Percentiles rank a stretch among this genome's conserved stretches.
phyloP scores from a whole-genome alignment of 805 yeast species.

The Yarrowia yakushimensis region DNA sequence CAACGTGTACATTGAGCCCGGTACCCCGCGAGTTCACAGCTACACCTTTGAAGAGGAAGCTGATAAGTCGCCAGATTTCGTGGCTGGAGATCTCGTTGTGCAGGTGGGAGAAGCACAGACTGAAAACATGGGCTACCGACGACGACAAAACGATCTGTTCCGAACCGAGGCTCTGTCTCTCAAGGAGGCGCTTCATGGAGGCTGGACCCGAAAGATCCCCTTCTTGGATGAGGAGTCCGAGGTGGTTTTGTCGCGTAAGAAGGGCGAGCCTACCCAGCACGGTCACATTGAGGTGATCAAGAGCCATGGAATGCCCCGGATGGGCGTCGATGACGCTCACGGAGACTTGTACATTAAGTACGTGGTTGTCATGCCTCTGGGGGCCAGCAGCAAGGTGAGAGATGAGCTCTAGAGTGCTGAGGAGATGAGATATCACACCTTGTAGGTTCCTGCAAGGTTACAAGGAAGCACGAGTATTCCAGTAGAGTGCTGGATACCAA shows the following conservation, averaged over 20 bases:
- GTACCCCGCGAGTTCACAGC: slow-evolving; percentile 58
- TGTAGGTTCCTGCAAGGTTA: slow-evolving; percentile 15
- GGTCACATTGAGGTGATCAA: slow-evolving; percentile 70
- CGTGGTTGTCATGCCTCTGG: slow-evolving; percentile 38
- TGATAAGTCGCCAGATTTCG: slow-evolving; percentile 77
- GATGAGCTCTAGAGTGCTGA: slow-evolving; percentile 3
- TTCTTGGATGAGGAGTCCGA: slow-evolving; percentile 61
- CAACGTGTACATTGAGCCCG: slow-evolving; percentile 63
- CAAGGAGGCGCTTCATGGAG: slow-evolving; percentile 72
- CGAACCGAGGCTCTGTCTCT: slow-evolving; percentile 74
- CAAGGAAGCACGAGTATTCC: neutral
- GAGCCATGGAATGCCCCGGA: slow-evolving; percentile 84
- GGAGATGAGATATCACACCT: neutral
- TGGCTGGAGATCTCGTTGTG: slow-evolving; percentile 76
- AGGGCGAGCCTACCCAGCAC: slow-evolving; percentile 52
- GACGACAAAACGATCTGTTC: slow-evolving; percentile 70
- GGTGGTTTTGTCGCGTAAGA: slow-evolving; percentile 47
- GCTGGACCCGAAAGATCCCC: slow-evolving; percentile 68
- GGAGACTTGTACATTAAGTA: slow-evolving; percentile 52
- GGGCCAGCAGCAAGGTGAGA: slow-evolving; percentile 2
- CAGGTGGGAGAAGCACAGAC: slow-evolving; percentile 51
- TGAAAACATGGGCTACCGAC: slow-evolving; percentile 77
- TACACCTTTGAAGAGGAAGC: slow-evolving; percentile 70
- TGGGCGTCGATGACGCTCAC: slow-evolving; percentile 42
- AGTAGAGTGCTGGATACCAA: neutral